phyloP scores from a whole-genome alignment of 345 rosid species.

The Isatis tinctoria region DNA sequence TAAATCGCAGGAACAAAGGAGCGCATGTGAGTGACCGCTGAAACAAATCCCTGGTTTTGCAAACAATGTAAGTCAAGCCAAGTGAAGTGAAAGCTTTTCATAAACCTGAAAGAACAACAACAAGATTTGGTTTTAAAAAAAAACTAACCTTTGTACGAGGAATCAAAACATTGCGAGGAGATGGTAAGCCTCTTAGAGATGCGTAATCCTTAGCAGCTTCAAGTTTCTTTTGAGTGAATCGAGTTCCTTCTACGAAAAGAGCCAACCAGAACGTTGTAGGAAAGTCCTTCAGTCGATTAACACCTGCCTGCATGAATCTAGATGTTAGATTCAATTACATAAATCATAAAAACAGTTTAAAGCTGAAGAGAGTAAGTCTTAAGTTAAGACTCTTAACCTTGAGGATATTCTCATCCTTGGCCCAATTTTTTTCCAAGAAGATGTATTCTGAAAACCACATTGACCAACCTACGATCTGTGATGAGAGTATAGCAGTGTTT shows the following conservation, averaged over 20 bases:
- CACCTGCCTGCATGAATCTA: slow-evolving; percentile 41
- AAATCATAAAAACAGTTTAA: neutral
- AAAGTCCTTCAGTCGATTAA: slow-evolving; percentile 42
- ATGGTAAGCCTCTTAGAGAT: slow-evolving; percentile 37
- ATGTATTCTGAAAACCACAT: slow-evolving; percentile 65
- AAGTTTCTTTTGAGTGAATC: slow-evolving; percentile 55
- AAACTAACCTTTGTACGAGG: slow-evolving; percentile 52
- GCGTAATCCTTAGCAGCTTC: slow-evolving; percentile 54
- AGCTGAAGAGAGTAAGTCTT: neutral
- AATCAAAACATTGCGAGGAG: slow-evolving; percentile 50
- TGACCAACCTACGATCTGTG: slow-evolving; percentile 66
- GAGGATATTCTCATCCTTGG: slow-evolving; percentile 45
- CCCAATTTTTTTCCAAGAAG: slow-evolving; percentile 54
- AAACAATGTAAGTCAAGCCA: neutral
- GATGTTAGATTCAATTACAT: neutral
- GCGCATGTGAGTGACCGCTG: slow-evolving; percentile 46
- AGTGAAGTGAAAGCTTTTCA: neutral
- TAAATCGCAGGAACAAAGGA: slow-evolving; percentile 64
- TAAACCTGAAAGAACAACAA: neutral
- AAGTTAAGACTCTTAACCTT: slow-evolving; percentile 48
- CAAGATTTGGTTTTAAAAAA: neutral
- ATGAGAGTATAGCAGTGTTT: slow-evolving; percentile 5
- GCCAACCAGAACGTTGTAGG: slow-evolving; percentile 57
- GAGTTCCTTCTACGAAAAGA: slow-evolving; percentile 63
- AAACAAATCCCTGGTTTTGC: slow-evolving; percentile 54